Conservation (phyloP, 2,329 filamentous ascomycete genomes). For the Penicillium aurantiogriseum region DNA sequence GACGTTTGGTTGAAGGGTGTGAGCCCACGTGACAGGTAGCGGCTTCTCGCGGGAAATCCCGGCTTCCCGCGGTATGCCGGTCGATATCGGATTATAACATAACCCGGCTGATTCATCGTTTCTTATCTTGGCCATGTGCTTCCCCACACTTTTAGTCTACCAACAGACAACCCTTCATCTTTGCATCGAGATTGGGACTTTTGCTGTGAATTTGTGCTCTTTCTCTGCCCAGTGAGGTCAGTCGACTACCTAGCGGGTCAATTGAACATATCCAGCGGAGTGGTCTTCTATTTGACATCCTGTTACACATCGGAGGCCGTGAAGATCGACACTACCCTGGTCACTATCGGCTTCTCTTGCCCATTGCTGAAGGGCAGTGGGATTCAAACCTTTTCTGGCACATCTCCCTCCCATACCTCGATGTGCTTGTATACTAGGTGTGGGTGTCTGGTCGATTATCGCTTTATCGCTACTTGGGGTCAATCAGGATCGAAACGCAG, state of each 20-base stretch:
- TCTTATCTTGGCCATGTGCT: conserved; percentile 19
- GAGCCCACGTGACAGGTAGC: conserved; percentile 12
- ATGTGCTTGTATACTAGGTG: conserved; percentile 36
- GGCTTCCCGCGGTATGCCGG: conserved; percentile 19
- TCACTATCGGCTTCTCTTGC: conserved; percentile 3
- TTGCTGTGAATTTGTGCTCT: neutral
- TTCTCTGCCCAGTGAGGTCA: neutral
- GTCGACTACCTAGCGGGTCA: neutral
- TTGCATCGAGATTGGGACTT: conserved; percentile 1
- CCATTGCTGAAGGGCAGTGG: conserved; percentile 17
- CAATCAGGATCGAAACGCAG: conserved; percentile 30
- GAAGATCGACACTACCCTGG: conserved; percentile 5
- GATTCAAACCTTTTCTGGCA: conserved; percentile 12
- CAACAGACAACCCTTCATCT: conserved; percentile 11
- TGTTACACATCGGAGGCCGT: neutral
- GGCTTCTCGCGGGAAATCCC: conserved; percentile 1
- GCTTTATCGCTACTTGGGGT: conserved; percentile 36
- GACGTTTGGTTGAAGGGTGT: conserved; percentile 3
- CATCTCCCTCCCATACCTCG: conserved; percentile 32
- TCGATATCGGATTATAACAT: conserved; percentile 5
- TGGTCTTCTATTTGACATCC: neutral
- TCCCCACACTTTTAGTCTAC: conserved; percentile 25
- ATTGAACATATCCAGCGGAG: neutral
- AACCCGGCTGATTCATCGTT: conserved; percentile 20
- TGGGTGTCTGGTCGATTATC: conserved; percentile 39